Conservation (phyloP, 2,329 filamentous ascomycete species). For the Elsinoe batatas region DNA sequence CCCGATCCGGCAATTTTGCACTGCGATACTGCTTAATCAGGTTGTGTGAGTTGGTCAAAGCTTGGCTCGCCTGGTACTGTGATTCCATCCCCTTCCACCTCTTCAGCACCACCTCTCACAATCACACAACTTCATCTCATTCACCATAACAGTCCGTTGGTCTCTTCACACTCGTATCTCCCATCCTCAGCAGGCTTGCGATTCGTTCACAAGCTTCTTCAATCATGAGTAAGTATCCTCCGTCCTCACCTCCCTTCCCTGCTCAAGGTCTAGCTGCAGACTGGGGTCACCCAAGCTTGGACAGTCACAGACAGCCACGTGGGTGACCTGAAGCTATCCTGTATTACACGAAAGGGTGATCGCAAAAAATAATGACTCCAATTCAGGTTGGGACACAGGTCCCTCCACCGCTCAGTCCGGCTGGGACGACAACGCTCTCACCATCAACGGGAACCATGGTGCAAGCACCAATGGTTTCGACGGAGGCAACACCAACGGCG, state of each 20-base stretch:
- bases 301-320: too few species aligned
- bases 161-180: too few species aligned
- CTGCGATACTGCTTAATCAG: not conserved
- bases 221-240: not conserved
- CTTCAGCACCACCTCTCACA: not conserved
- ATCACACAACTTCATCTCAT: not conserved
- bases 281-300: not conserved
- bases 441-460: too few species aligned
- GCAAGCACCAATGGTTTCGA: not conserved
- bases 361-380: not conserved
- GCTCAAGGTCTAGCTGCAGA: not conserved
- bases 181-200: not conserved
- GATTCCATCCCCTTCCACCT: not conserved
- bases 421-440: not conserved
- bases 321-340: too few species aligned
- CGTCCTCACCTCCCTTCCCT: not conserved
- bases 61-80: not conserved
- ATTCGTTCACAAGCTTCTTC: not conserved
- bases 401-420: not conserved
- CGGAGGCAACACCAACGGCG: not conserved
- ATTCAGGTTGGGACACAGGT: not conserved
- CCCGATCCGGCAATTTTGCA: not conserved
- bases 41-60: not conserved
- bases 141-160: not conserved
- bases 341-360: too few species aligned